phyloP scores from a whole-genome alignment of 2,329 filamentous ascomycete genomes.

The Thyridium curvatum region DNA sequence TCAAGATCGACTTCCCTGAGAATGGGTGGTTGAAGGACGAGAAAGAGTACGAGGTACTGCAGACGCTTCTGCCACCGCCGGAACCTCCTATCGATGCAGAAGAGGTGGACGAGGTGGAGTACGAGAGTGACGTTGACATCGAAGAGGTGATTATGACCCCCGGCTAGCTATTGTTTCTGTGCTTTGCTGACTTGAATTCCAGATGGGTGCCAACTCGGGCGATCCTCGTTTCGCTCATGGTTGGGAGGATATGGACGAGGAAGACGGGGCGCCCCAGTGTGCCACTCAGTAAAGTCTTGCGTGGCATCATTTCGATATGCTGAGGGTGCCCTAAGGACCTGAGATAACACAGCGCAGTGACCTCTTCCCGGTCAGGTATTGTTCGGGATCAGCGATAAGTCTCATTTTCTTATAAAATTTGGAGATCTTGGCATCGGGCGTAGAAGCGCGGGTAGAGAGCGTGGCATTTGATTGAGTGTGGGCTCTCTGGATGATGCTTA shows the following conservation, averaged over 20 bases:
- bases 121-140: conserved; percentile 74
- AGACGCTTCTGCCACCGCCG: conserved; percentile 67
- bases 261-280: conserved; percentile 61
- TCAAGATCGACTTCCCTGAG: conserved; percentile 84
- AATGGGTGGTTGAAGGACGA: conserved; percentile 75
- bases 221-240: conserved; percentile 59
- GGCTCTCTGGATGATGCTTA: too few species aligned
- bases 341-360: too few species aligned
- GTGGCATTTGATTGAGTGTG: too few species aligned
- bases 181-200: conserved; percentile 6
- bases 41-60: conserved; percentile 62
- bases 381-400: too few species aligned
- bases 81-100: conserved; percentile 58
- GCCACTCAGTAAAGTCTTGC: conserved; percentile 54
- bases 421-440: too few species aligned
- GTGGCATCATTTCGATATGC: too few species aligned
- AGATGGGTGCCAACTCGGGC: conserved; percentile 68
- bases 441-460: too few species aligned
- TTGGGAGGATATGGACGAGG: conserved; percentile 69
- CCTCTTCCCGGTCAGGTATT: too few species aligned
- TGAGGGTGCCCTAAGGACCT: too few species aligned
- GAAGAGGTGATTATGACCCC: conserved; percentile 55
- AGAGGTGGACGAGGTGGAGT: conserved; percentile 80
- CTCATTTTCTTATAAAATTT: too few species aligned
- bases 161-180: neutral